Evolutionary conservation across 768 basidiomycete species (phyloP).

Genomic region (Panaeolus cyanescens): DNA sequence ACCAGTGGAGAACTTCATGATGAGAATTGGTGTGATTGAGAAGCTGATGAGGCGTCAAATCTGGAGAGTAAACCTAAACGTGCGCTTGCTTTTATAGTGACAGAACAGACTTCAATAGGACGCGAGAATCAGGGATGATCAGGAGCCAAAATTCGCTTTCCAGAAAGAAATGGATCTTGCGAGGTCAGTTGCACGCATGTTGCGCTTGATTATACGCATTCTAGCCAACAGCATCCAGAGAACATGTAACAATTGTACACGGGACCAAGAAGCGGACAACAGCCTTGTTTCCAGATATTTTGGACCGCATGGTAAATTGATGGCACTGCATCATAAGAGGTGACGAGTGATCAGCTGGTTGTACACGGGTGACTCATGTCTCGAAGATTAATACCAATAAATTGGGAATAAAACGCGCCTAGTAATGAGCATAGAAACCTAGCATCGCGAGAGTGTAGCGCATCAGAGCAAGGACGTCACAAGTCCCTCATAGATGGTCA

Average conservation of each 20-base stretch:
- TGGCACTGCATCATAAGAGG: background rate
- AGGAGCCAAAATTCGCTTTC: background rate
- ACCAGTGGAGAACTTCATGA: conserved; percentile 7
- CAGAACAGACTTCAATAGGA: background rate
- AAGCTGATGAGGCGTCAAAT: background rate
- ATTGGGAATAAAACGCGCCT: too few relatives aligned
- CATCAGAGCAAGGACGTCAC: too few relatives aligned
- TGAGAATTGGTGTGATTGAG: background rate
- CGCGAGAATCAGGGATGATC: background rate
- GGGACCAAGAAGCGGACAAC: background rate
- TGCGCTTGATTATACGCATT: background rate
- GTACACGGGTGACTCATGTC: background rate
- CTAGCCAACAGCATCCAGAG: background rate
- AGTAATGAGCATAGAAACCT: too few relatives aligned
- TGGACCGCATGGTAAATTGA: background rate
- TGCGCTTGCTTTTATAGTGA: background rate
- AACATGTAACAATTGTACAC: background rate
- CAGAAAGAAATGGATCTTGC: background rate
- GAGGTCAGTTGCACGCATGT: background rate
- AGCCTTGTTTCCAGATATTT: background rate
- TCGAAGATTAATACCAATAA: background rate
- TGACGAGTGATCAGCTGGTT: background rate
- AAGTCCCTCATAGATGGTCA: too few relatives aligned
- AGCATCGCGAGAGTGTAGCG: too few relatives aligned
- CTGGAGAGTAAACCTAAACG: background rate